Percentiles rank a stretch among this genome's conserved stretches.
phyloP scores from a whole-genome alignment of 192 early-diverging fungal genomes.

The Backusella circina region DNA sequence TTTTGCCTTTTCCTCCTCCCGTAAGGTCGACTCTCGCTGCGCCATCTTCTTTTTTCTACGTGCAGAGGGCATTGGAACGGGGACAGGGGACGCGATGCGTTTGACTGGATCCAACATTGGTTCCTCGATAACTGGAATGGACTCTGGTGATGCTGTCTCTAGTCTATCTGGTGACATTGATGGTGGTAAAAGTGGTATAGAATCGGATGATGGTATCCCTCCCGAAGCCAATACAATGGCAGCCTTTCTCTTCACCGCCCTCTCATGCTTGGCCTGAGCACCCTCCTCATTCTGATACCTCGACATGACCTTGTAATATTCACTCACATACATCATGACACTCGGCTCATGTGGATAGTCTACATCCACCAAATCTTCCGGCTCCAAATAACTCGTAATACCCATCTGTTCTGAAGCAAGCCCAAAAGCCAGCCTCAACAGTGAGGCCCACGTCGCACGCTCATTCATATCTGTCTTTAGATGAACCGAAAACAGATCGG shows the following conservation, averaged over 20 bases:
- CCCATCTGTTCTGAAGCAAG: constrained; percentile 38
- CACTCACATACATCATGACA: constrained; percentile 51
- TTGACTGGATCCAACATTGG: background rate
- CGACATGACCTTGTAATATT: constrained; percentile 52
- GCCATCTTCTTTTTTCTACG: constrained; percentile 13
- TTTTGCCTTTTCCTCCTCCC: constrained; percentile 28
- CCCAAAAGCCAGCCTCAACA: constrained; percentile 38
- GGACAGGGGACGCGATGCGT: background rate
- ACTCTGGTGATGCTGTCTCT: background rate
- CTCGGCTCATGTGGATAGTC: constrained; percentile 52
- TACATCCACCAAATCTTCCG: constrained; percentile 44
- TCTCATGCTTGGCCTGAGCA: constrained; percentile 9
- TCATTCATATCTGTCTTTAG: constrained; percentile 34
- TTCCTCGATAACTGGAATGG: background rate
- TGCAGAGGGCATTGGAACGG: constrained; percentile 12
- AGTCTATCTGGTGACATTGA: constrained; percentile 1
- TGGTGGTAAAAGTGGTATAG: background rate
- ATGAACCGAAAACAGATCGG: constrained; percentile 38
- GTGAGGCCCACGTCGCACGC: constrained; percentile 30
- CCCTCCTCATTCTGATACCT: constrained; percentile 29
- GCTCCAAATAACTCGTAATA: constrained; percentile 38
- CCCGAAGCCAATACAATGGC: constrained; percentile 28
- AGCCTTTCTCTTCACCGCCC: constrained; percentile 16
- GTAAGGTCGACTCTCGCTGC: constrained; percentile 23
- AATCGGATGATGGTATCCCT: constrained; percentile 18